Evolutionary conservation across 2,329 filamentous ascomycete genomes (phyloP).

Genomic region (Cyanodermella asteris): DNA sequence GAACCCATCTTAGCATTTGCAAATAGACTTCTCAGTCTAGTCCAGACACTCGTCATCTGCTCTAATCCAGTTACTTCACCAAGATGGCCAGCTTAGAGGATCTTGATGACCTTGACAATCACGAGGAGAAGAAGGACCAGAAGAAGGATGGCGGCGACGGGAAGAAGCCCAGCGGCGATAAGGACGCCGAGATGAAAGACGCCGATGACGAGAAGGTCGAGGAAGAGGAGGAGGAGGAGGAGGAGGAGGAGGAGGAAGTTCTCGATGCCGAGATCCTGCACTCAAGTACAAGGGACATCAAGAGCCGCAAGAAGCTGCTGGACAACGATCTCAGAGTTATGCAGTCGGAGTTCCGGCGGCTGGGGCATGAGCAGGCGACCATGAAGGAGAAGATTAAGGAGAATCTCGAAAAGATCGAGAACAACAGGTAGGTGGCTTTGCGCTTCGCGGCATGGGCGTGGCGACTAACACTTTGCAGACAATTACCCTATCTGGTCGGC

Average conservation of each 20-base stretch:
- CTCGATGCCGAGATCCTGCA: slow-evolving; percentile 85
- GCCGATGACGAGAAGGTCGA: slow-evolving; percentile 38
- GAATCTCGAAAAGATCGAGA: slow-evolving; percentile 95
- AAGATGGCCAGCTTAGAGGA: slow-evolving; percentile 80
- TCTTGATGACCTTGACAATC: slow-evolving; percentile 70
- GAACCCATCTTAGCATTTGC: no score
- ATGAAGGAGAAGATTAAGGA: slow-evolving; percentile 99
- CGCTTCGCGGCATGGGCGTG: slow-evolving; percentile 1
- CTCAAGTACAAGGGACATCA: slow-evolving; percentile 84
- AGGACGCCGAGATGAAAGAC: slow-evolving; percentile 83
- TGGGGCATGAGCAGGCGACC: slow-evolving; percentile 83
- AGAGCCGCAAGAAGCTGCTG: slow-evolving; percentile 70
- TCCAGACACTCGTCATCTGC: no score
- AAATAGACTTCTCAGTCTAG: no score
- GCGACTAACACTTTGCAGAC: slow-evolving; percentile 29
- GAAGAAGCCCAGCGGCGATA: slow-evolving; percentile 36
- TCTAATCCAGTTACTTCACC: no score
- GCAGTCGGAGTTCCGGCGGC: slow-evolving; percentile 85
- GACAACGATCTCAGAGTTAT: slow-evolving; percentile 98
- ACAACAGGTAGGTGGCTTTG: slow-evolving; percentile 53
- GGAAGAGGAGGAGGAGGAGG: no score
- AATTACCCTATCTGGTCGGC: slow-evolving; percentile 93
- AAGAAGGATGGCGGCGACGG: slow-evolving; percentile 35
- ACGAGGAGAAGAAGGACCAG: slow-evolving; percentile 51
- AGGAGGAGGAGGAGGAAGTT: slow-evolving; percentile 51